Base-by-base conservation (phyloP, 139 green algal species). In the Coelastrella sp. region DNA sequence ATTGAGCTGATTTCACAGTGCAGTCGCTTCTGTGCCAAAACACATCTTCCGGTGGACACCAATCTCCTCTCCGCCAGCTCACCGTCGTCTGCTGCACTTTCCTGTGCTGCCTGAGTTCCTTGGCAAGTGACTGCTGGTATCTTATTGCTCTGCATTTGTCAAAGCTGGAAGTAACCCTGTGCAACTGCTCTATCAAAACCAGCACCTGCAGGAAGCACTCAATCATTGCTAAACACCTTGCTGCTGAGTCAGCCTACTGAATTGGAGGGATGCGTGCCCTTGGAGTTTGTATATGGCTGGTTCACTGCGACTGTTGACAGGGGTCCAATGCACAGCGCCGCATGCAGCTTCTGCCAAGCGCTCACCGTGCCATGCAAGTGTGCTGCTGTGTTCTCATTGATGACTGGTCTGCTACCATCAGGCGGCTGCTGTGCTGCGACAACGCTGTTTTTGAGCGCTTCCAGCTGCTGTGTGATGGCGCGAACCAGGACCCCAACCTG, bases 361-460 rank as follows among this genome's bases (percentile, higher is more conserved):
- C 91, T 68, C 72, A 96, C 93, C 89, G 93, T 87, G 19, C 95
- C 95, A 76, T 96, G 92, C 43, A 93, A 85, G 88, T 98, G 95
- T 19, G 94, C 94, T 15, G 85, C 41, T n/a, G 90, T 84, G 4
- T 96, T 83, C 21, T 87, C 50, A 57, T 92, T 96, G 32, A 53
- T n/a, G 40, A 87, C 38, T 4, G 69, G 35, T 41, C 64, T 23
- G 25, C 82, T 32, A 19, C 41, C 69, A 9, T 66, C 38, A 13
- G n/a, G 27, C 32, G 51, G 57, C 71, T 45, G 64, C 72, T 62
- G 66, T 60, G 43, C 83, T 40, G 64, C 45, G n/a, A 90, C 59
- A 57, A 89, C 45, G 37, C 53, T 62, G 32, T 45, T 23, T 43
- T 95, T 89, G 48, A 95, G 85, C 17, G 78, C 76, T 7, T 88